phyloP scores from a whole-genome alignment of 75 land plant genomes.

The Pinus albicaulis region DNA sequence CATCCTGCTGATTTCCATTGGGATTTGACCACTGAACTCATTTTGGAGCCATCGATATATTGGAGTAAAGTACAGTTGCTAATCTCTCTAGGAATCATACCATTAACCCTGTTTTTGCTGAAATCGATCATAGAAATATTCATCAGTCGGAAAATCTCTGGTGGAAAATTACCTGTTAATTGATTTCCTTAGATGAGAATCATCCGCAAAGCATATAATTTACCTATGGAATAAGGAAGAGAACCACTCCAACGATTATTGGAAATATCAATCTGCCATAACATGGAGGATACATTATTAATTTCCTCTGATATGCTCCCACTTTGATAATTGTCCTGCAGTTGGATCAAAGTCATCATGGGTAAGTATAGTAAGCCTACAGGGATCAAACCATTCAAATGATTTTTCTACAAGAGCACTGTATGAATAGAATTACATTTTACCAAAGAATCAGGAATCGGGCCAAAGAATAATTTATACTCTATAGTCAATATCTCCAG shows the following conservation, averaged over 20 bases:
- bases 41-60: conserved; percentile 30
- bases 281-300: conserved; percentile 10
- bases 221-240: conserved; percentile 22
- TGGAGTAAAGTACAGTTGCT: conserved; percentile 26
- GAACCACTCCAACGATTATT: conserved; percentile 18
- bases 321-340: conserved; percentile 50
- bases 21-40: conserved; percentile 26
- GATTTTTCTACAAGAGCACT: conserved; percentile 72
- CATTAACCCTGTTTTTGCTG: conserved; percentile 16
- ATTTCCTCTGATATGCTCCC: conserved; percentile 31
- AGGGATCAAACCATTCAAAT: conserved; percentile 71
- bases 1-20: conserved; percentile 13
- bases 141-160: conserved; percentile 26
- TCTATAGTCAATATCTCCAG: conserved; percentile 68
- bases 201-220: conserved; percentile 16
- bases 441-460: conserved; percentile 59
- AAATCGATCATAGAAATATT: conserved; percentile 16
- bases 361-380: conserved; percentile 53
- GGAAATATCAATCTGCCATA: conserved; percentile 21
- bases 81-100: conserved; percentile 22
- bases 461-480: conserved; percentile 62
- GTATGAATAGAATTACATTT: conserved; percentile 55
- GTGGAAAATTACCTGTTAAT: conserved; percentile 25
- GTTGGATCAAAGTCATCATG: conserved; percentile 35
- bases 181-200: conserved; percentile 16